Percentiles rank a stretch among this genome's conserved stretches.
Conservation (phyloP, 805 yeast species). For the Komagataella mondaviorum region DNA sequence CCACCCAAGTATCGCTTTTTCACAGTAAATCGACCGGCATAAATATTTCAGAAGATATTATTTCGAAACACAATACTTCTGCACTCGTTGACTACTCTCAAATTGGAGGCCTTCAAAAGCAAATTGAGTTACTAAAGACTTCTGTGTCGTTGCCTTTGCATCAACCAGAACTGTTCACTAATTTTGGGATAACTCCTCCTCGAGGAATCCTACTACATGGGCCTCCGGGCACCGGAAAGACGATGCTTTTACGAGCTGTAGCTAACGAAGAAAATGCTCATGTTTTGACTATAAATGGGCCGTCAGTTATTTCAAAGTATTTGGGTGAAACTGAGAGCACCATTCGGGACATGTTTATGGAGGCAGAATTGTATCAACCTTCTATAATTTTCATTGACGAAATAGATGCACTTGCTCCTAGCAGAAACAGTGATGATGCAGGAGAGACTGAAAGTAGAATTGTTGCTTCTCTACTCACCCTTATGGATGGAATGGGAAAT, state of each 20-base stretch:
- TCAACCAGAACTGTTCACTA: conserved; percentile 60
- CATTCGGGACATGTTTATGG: conserved; percentile 68
- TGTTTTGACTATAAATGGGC: conserved; percentile 76
- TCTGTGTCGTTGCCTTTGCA: conserved; percentile 73
- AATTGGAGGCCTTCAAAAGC: conserved; percentile 69
- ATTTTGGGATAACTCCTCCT: conserved; percentile 87
- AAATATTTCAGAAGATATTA: conserved; percentile 8
- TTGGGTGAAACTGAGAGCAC: conserved; percentile 89
- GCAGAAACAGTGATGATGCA: conserved; percentile 68
- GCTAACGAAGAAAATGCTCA: conserved; percentile 73
- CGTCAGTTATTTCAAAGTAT: conserved; percentile 84
- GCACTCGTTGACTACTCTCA: conserved; percentile 18
- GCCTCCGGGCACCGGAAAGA: conserved; percentile 95
- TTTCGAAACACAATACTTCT: conserved; percentile 24
- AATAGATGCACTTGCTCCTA: conserved; percentile 84
- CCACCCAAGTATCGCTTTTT: conserved; percentile 3
- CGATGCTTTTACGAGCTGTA: conserved; percentile 73
- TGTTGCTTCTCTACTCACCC: conserved; percentile 74
- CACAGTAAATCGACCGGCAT: conserved; percentile 18
- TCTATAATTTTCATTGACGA: conserved; percentile 84
- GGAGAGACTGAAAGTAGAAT: conserved; percentile 88
- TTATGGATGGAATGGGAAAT: conserved; percentile 68
- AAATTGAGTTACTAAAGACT: conserved; percentile 45
- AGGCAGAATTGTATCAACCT: conserved; percentile 81
- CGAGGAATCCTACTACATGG: conserved; percentile 91